Conservation (phyloP, 805 yeast genomes). For the Ogataea siamensis region DNA sequence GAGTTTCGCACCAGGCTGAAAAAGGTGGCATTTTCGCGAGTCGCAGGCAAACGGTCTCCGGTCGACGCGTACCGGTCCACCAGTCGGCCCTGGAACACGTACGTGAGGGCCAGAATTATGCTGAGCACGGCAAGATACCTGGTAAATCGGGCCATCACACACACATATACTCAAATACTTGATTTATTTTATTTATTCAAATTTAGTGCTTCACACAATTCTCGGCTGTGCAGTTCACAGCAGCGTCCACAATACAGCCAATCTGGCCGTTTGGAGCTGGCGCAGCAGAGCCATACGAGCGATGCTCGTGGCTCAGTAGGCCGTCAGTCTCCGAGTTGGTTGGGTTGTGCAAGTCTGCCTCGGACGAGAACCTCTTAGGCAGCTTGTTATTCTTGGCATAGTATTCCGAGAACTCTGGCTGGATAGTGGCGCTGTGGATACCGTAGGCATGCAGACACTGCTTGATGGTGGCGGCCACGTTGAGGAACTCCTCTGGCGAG, state of each 20-base stretch:
- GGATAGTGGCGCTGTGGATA: constrained; percentile 91
- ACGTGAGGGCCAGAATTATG: not conserved
- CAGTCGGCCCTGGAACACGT: not conserved
- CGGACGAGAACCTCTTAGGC: constrained; percentile 31
- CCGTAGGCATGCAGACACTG: constrained; percentile 79
- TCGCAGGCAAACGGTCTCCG: constrained; percentile 1
- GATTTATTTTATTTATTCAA: not conserved
- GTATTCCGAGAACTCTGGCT: constrained; percentile 74
- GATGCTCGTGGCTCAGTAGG: constrained; percentile 30
- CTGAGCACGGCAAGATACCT: not conserved
- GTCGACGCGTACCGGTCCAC: not conserved
- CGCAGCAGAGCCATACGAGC: constrained; percentile 32
- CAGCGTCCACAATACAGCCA: constrained; percentile 51
- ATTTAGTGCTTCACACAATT: constrained; percentile 33
- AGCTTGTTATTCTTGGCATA: constrained; percentile 31
- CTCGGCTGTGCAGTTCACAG: constrained; percentile 48
- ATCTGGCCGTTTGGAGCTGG: constrained; percentile 29
- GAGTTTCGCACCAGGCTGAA: constrained; percentile 65
- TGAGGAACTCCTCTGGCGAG: constrained; percentile 62
- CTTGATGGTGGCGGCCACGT: constrained; percentile 73
- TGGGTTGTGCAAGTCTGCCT: constrained; percentile 12
- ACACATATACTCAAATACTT: not conserved
- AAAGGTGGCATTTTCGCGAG: constrained; percentile 56
- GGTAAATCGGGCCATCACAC: not conserved
- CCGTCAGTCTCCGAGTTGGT: constrained; percentile 12